Base-by-base conservation (phyloP, 768 basidiomycete species). In the Fistulinella prunicolor region DNA sequence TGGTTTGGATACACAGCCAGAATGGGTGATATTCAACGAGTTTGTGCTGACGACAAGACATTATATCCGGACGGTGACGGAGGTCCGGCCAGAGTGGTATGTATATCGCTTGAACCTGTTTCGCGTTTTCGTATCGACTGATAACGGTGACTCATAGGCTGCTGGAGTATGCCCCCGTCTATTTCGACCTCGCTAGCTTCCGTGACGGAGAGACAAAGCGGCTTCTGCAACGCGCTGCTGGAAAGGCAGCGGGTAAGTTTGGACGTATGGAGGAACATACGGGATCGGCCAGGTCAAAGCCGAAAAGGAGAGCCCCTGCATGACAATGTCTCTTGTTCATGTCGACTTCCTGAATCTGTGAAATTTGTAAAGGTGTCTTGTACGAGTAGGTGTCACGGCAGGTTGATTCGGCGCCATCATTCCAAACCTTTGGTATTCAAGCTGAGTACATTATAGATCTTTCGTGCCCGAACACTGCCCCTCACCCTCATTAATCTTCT, bases 21-120 rank as follows among this genome's bases (percentile, higher is more conserved):
- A 94, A 58, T 94, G 91, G 93, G 90, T 94, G 3, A 64, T 90
- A 9, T 94, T 88, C 74, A 92, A 94, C 61, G 94, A 95, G 69
- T 99, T 97, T 58, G 92, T 97, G 9, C 70, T 97, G 55, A 98
- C 94, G 8, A 89, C 90, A 6, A 70, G 84, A 40, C 85, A 80
- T 50, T 98, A 87, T 61, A 94, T 99, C 62, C 83, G 96, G 22
- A 95, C 90, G 0, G 91, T 95, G n/a, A 85, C 94, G 0, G 91
- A 93, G 45, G 79, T 95, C 46, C 75, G 79, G 61, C 78, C 86
- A 3, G 93, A 95, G 60, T 98, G 96, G 93, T 90, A 62, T 36
- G 76, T 70, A 7, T 10, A 44, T 35, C 12, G n/a, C 28, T 6
- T n/a, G n/a, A n/a, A n/a, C n/a, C 28, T 28, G 12, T 26, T 32